Evolutionary conservation across 495 filamentous ascomycete species (phyloP), one percentile per base, ranked within the genome.

Genomic region (Cercophora samala): DNA sequence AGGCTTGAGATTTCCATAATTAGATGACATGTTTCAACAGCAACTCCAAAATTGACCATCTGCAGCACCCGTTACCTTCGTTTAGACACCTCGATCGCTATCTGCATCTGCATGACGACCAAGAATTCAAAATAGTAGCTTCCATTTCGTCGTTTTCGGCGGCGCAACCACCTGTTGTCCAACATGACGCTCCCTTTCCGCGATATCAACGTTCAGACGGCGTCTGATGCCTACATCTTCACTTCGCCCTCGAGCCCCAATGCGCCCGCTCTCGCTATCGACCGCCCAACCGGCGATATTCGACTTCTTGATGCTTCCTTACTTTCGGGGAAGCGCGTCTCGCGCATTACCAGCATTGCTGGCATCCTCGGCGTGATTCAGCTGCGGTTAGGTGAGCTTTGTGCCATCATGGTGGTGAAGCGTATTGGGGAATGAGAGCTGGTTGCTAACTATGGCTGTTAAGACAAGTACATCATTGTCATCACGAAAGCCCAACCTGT

Each of bases 401-500:
- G 5, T 46, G n/a, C n/a, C 13, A 17, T 46, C 5, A 46, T 46
- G 13, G 37, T 13, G 5, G 15, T 13, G 11, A 9, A 17, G 37
- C 85, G 98, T 70, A 95, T 94, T 97, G 25, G 8, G 58, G 29
- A 15, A 1, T 29, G 8, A 24, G 85, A 69, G 71, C 69, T 21
- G 5, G 24, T 64, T 13, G 4, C 23, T 62, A 23, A 60, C 52
- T n/a, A 55, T 29, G 68, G 19, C 58, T 72, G 71, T 18, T 5
- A 70, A 97, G 95, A 98, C 80, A 97, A 95, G 78, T 99, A 99
- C 80, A 89, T 96, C 72, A 92, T 99, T 72, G 85, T 94, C 73
- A 97, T 99, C 76, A 97, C 93, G 62, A 98, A 97, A 79, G 90
- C 93, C 25, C 87, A 93, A 77, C 91, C 92, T 21, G 87, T 99